These are phyloP conservation scores for Myxozyma sirexii DNA, from an alignment of 805 yeast genomes.

Conservation along the genomic window DNA sequence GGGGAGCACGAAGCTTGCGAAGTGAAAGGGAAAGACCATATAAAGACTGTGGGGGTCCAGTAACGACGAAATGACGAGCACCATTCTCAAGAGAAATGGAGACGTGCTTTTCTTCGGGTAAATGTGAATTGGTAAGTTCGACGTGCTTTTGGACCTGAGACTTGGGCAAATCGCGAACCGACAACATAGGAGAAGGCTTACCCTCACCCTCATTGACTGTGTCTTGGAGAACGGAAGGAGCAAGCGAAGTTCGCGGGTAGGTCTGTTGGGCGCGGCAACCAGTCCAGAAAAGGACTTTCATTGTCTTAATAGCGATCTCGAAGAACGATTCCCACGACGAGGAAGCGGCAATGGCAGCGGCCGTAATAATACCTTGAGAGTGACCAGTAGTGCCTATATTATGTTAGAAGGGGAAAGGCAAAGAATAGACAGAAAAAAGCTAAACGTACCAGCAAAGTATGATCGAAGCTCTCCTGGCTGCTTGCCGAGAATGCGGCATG, in stretches of 20 bases:
- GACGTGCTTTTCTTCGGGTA: conserved; percentile 89
- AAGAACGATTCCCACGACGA: conserved; percentile 85
- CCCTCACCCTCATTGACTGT: conserved; percentile 95
- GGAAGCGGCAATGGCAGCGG: conserved; percentile 81
- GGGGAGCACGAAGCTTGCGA: conserved; percentile 91
- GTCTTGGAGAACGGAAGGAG: conserved; percentile 91
- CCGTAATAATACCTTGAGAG: conserved; percentile 71
- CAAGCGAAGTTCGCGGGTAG: conserved; percentile 90
- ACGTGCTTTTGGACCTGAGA: conserved; percentile 79
- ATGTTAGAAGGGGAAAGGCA: not conserved
- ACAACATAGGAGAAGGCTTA: conserved; percentile 94
- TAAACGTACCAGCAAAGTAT: conserved; percentile 45
- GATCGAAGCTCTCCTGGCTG: conserved; percentile 86
- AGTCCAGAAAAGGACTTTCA: conserved; percentile 84
- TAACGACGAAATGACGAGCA: conserved; percentile 90
- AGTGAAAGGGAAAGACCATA: conserved; percentile 91
- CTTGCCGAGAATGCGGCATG: conserved; percentile 79
- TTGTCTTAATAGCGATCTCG: conserved; percentile 71
- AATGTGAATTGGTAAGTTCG: conserved; percentile 85
- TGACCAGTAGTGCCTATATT: conserved; percentile 48
- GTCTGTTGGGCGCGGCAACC: conserved; percentile 89
- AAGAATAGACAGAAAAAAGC: not conserved
- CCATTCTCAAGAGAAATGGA: conserved; percentile 91
- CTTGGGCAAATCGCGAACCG: conserved; percentile 82
- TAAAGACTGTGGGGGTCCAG: conserved; percentile 97